These are phyloP conservation scores for Eutrema heterophyllum DNA, from an alignment of 345 rosid genomes.

Conservation along the genomic window DNA sequence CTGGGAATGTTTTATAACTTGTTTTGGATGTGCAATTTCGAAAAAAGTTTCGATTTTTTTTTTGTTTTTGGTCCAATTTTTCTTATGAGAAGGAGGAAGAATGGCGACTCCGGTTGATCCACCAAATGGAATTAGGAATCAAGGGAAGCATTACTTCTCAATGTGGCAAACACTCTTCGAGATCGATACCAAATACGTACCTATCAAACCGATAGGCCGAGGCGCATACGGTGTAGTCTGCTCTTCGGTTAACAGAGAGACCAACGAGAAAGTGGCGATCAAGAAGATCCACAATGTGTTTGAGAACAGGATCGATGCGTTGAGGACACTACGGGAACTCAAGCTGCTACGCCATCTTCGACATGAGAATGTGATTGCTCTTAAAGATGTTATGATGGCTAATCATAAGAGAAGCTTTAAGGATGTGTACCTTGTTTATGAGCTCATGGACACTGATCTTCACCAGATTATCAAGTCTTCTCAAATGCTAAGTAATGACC, in stretches of 20 bases:
- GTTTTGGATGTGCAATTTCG: not conserved
- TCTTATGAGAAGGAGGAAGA: constrained; percentile 5
- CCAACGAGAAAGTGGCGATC: constrained; percentile 74
- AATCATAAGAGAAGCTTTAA: constrained; percentile 56
- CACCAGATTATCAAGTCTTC: constrained; percentile 89
- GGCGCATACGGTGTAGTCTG: constrained; percentile 89
- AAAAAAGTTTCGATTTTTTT: not conserved
- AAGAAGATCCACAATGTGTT: constrained; percentile 82
- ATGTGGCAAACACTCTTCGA: constrained; percentile 93
- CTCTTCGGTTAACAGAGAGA: constrained; percentile 68
- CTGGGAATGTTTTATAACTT: not conserved
- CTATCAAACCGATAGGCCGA: constrained; percentile 80
- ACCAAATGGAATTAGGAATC: constrained; percentile 54
- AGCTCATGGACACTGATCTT: constrained; percentile 87
- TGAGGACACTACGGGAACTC: constrained; percentile 74
- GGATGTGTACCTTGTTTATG: constrained; percentile 86
- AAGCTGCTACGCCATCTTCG: constrained; percentile 78
- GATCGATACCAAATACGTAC: constrained; percentile 80
- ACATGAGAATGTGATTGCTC: constrained; percentile 75
- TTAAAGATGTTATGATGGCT: constrained; percentile 91
- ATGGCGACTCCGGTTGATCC: constrained; percentile 93
- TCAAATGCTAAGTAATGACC: constrained; percentile 70
- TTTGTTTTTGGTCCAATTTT: not conserved
- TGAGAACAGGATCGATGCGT: constrained; percentile 67
- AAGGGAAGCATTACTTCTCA: constrained; percentile 75